A percentile compares a stretch with the other conserved stretches of the same genome.
Conservation (phyloP, 768 basidiomycete genomes). For the Tremella yokohamensis region DNA sequence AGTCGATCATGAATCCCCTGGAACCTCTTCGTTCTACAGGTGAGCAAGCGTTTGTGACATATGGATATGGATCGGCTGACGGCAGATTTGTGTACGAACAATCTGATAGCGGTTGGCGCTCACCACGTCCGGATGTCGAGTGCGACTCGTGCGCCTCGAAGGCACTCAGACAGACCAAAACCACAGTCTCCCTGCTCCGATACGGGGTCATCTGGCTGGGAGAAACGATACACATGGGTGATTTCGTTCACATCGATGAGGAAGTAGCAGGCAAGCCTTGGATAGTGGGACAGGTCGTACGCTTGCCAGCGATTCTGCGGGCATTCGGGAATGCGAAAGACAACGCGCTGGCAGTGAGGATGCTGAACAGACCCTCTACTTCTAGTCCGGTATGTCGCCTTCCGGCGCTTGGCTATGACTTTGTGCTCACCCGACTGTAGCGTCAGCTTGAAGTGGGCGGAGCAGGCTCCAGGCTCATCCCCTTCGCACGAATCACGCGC, state of each 20-base stretch:
- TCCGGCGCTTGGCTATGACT: no score
- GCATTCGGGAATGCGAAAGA: neutral
- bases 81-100: neutral
- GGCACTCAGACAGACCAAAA: neutral
- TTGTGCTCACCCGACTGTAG: no score
- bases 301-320: neutral
- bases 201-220: neutral
- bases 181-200: neutral
- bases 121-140: neutral
- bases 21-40: neutral
- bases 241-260: slow-evolving; percentile 20
- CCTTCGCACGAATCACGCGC: neutral
- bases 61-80: slow-evolving; percentile 11
- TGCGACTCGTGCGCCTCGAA: neutral
- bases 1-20: neutral
- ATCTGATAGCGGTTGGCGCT: slow-evolving; percentile 2
- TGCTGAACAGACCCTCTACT: neutral
- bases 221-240: slow-evolving; percentile 7
- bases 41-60: neutral
- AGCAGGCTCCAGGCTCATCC: neutral
- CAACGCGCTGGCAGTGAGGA: neutral
- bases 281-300: slow-evolving; percentile 15
- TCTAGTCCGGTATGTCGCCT: no score
- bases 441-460: neutral
- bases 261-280: slow-evolving; percentile 9